Conservation (phyloP, 495 filamentous ascomycete species). For the Aspergillus sclerotioniger region DNA sequence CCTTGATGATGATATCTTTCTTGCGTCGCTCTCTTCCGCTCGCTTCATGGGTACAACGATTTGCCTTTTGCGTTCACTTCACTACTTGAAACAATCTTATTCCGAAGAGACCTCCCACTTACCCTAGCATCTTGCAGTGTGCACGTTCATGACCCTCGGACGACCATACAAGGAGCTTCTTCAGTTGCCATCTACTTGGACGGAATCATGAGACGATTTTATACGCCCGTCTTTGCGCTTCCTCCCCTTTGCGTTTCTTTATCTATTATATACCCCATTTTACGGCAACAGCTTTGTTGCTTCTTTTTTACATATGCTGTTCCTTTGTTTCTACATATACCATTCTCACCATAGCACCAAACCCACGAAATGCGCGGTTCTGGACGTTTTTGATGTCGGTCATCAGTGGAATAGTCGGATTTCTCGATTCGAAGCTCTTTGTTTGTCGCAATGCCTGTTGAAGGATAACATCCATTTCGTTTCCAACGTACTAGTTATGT, state of each 20-base stretch:
- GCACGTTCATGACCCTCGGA: no score
- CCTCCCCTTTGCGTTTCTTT: constrained; percentile 6
- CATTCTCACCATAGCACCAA: background rate
- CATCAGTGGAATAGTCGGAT: background rate
- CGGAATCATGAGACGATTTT: constrained; percentile 9
- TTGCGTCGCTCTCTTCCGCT: constrained; percentile 17
- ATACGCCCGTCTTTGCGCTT: background rate
- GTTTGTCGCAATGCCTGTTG: background rate
- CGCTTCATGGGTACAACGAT: background rate
- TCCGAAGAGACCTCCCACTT: background rate
- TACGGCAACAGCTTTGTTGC: constrained; percentile 23
- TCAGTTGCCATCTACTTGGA: background rate
- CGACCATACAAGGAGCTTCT: background rate
- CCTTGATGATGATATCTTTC: constrained; percentile 43
- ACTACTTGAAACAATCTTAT: background rate
- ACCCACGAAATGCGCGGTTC: background rate
- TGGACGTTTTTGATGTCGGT: background rate
- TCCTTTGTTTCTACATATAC: constrained; percentile 3
- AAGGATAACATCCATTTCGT: background rate
- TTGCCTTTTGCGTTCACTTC: background rate
- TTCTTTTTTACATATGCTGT: constrained; percentile 23
- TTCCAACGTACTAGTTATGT: background rate
- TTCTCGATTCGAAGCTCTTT: background rate
- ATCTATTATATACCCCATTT: constrained; percentile 25
- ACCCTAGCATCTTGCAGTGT: no score